Base-by-base conservation (phyloP, 495 filamentous ascomycete genomes). In the Podospora didyma region DNA sequence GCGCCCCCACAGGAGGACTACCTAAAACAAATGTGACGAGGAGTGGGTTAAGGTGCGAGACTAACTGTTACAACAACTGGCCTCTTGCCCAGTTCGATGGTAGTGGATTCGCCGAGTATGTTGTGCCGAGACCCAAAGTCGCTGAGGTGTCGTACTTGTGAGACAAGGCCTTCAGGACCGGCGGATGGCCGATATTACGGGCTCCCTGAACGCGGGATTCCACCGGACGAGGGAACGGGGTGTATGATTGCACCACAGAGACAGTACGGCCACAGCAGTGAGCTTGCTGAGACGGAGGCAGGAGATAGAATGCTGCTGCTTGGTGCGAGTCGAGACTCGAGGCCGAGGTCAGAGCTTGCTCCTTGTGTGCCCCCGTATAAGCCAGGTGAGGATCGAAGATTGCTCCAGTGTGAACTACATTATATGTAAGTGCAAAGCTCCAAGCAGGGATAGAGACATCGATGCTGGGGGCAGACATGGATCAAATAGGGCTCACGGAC, bases 171-270 rank as follows among this genome's bases (percentile, higher is more conserved):
- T 53, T 67, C 17, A 54, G 51, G 49, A 41, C 31, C 14, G 60
- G 22, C 26, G 31, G 41, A 52, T 35, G 51, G 53, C 47, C 26
- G 54, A 16, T 22, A 49, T 56, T 53, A 41, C 35, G 22, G 17
- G 26, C 51, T 22, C 51, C 54, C 56, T 21, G 23, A 39, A 62
- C 59, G 45, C n/a, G 53, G 35, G 21, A 51, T 47, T 48, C 51
- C 59, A 57, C 59, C 50, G 34, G 48, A 48, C 42, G 37, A 26
- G 45, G 49, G 16, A 58, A 20, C n/a, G 24, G 23, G 35, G 55
- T 47, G 39, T 17, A 21, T 34, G 41, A 57, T 62, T 49, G 57
- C 57, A 58, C 58, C 3, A 26, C 57, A 62, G 56, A 42, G n/a
- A 19, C 11, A 47, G 39, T 23, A 37, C 23, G 49, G 22, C 50